phyloP scores from a whole-genome alignment of 1,284 basidiomycete genomes.

The Garcileccinum viscosum region DNA sequence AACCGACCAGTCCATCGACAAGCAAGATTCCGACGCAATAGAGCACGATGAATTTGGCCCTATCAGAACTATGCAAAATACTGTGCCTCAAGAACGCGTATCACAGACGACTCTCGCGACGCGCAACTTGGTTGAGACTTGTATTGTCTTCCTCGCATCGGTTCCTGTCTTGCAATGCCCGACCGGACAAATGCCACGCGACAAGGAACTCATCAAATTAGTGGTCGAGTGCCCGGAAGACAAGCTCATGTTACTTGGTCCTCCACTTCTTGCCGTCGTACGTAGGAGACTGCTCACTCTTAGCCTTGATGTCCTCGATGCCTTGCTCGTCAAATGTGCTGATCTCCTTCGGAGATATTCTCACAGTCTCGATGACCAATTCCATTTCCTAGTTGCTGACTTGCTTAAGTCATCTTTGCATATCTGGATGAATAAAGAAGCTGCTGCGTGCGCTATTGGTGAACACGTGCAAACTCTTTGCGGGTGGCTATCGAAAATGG shows the following conservation, averaged over 20 bases:
- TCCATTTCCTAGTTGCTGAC: conserved; percentile 63
- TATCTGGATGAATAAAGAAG: conserved; percentile 62
- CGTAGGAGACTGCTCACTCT: conserved; percentile 62
- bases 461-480: conserved; percentile 56
- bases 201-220: conserved; percentile 67
- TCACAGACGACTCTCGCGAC: conserved; percentile 22
- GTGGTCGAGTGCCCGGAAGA: conserved; percentile 58
- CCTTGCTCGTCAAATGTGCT: conserved; percentile 60
- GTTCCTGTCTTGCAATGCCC: conserved; percentile 66
- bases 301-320: conserved; percentile 53
- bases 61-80: conserved; percentile 51
- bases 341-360: conserved; percentile 63
- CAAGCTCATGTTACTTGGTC: conserved; percentile 63
- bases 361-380: conserved; percentile 60
- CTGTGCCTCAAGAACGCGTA: conserved; percentile 26
- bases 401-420: conserved; percentile 71
- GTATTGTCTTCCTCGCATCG: conserved; percentile 59
- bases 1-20: conserved; percentile 28
- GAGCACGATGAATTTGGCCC: conserved; percentile 74
- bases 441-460: conserved; percentile 47
- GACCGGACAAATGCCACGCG: conserved; percentile 63
- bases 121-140: conserved; percentile 50
- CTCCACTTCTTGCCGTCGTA: conserved; percentile 62
- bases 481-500: conserved; percentile 55
- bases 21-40: conserved; percentile 32